These are phyloP conservation scores for Torulaspora maleeae DNA, from an alignment of 805 yeast genomes.

Conservation along the genomic window DNA sequence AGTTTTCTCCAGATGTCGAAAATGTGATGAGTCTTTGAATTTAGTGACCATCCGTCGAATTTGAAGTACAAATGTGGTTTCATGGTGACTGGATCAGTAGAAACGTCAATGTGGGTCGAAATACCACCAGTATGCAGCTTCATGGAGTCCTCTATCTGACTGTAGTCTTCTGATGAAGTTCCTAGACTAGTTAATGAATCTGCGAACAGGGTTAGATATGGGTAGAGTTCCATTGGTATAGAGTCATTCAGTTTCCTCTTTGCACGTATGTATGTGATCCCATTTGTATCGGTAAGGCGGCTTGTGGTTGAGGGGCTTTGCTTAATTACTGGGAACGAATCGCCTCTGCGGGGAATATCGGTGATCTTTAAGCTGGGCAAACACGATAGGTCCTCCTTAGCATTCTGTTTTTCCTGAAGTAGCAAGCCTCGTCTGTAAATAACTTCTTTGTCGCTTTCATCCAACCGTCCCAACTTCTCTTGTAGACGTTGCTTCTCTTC, in stretches of 20 bases:
- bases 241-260: conserved; percentile 49
- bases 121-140: conserved; percentile 83
- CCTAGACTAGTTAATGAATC: conserved; percentile 84
- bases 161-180: conserved; percentile 64
- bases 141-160: conserved; percentile 79
- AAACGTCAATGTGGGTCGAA: conserved; percentile 53
- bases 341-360: conserved; percentile 66
- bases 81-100: conserved; percentile 50
- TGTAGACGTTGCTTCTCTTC: conserved; percentile 57
- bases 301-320: conserved; percentile 37
- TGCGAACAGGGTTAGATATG: conserved; percentile 70
- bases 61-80: conserved; percentile 51
- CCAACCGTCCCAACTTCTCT: conserved; percentile 40
- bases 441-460: conserved; percentile 51
- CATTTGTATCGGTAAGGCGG: conserved; percentile 69
- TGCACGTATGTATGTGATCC: conserved; percentile 72
- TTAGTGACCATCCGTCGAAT: conserved; percentile 65
- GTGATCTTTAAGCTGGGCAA: conserved; percentile 70
- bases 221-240: conserved; percentile 58
- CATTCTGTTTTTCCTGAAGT: conserved; percentile 59
- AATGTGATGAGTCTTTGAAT: conserved; percentile 55
- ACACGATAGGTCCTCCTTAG: conserved; percentile 66
- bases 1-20: conserved; percentile 65
- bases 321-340: conserved; percentile 35
- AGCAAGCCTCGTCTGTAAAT: conserved; percentile 57